Base-by-base conservation (phyloP, 1,284 basidiomycete species). In the Pholiota adiposa region DNA sequence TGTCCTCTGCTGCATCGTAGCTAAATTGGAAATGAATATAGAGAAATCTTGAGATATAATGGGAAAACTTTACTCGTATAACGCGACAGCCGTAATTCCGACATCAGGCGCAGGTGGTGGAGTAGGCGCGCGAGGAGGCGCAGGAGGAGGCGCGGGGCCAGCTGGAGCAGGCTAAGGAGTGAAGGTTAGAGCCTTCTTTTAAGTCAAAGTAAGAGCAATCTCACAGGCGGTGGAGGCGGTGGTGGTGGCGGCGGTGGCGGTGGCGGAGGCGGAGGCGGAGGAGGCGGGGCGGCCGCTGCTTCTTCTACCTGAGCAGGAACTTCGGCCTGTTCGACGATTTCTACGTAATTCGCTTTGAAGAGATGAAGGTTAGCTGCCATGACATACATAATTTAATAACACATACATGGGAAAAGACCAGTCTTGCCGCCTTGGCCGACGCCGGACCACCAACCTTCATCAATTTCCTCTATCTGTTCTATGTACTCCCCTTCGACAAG, bases 361-460 rank as follows among this genome's bases (percentile, higher is more conserved):
- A 40, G 43, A n/a, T 29, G n/a, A 51, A 27, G 49, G 19, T 18
- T n/a, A 29, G 29, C 38, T 14, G 36, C 55, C 34, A 31, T 34
- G 38, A 11, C 0, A 40, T 29, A 12, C 31, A 36, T 48, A 33
- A 53, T 46, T 49, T 56, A 53, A 11, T 1, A 64, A 36, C 11
- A 56, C 58, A 21, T 74, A 91, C 90, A 82, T 73, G 93, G 87
- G 83, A 94, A 94, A 49, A 92, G 70, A 2, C 94, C 94, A 5
- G 75, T 77, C 77, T 82, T 75, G 12, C 92, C 92, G 29, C 77
- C 78, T 38, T 79, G 75, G 34, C 87, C 87, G 44, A 86, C 79
- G 29, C 93, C 94, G 63, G 79, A 84, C 94, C 94, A 96, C 94
- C 89, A 90, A 12, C 86, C 91, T 66, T 93, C 91, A 68, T 90